Percentiles rank a stretch among this genome's conserved stretches.
These are phyloP conservation scores for Starmera quercuum DNA, from an alignment of 805 yeast species.

Conservation along the genomic window DNA sequence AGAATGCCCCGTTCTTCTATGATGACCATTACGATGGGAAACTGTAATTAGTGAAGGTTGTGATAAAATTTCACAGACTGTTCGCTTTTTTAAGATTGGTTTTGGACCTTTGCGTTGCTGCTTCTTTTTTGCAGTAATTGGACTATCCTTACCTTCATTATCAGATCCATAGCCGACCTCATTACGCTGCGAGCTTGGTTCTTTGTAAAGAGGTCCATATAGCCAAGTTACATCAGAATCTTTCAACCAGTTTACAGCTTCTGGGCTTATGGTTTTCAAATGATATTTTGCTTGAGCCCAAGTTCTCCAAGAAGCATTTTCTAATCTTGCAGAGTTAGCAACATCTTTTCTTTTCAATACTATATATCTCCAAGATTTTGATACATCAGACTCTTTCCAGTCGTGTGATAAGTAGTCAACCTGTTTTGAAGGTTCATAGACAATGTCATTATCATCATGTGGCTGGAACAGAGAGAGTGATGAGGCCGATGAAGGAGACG, in stretches of 20 bases:
- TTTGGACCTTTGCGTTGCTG: conserved; percentile 39
- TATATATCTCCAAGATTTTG: conserved; percentile 93
- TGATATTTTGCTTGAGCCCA: conserved; percentile 91
- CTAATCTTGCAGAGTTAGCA: conserved; percentile 74
- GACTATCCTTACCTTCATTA: conserved; percentile 25
- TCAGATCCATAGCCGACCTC: conserved; percentile 27
- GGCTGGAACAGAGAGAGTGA: conserved; percentile 16
- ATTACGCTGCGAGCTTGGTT: conserved; percentile 7
- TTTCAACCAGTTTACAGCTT: conserved; percentile 90
- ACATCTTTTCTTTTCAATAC: conserved; percentile 75
- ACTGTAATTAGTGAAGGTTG: conserved; percentile 31
- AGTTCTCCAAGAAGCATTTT: conserved; percentile 94
- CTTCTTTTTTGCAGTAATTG: conserved; percentile 14
- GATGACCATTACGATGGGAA: not conserved
- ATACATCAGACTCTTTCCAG: conserved; percentile 92
- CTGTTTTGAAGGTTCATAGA: conserved; percentile 76
- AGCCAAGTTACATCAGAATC: conserved; percentile 98
- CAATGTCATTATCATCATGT: conserved; percentile 82
- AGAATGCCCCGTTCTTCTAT: conserved; percentile 3
- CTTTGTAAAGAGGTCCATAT: conserved; percentile 66
- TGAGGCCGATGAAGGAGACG: conserved; percentile 30
- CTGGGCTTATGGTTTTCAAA: conserved; percentile 79
- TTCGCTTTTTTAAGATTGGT: conserved; percentile 83
- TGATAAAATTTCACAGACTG: conserved; percentile 74
- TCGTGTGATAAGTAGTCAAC: conserved; percentile 93